phyloP scores from a whole-genome alignment of 106 monocot genomes.

The Iris macrosiphon region DNA sequence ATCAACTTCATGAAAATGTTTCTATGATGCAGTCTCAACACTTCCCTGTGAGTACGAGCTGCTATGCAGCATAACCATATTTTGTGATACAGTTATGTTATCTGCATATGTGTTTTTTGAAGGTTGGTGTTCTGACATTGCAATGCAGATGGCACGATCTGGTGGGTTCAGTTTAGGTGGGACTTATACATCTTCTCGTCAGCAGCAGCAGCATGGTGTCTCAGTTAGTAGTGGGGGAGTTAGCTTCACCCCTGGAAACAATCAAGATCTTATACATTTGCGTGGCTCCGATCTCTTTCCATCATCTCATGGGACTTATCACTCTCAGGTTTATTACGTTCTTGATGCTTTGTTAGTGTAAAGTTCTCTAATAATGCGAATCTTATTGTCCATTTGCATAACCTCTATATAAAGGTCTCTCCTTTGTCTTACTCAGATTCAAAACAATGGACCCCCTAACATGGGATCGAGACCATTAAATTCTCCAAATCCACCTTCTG shows the following conservation, averaged over 20 bases:
- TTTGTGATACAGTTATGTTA: too few species aligned
- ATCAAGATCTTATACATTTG: conserved; percentile 23
- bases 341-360: too few species aligned
- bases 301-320: conserved; percentile 46
- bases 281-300: conserved; percentile 41
- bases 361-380: too few species aligned
- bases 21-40: conserved; percentile 87
- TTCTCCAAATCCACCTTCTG: conserved; percentile 40
- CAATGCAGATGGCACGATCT: conserved; percentile 66
- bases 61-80: background rate
- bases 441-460: conserved; percentile 51
- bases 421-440: conserved; percentile 28
- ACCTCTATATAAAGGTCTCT: too few species aligned
- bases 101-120: background rate
- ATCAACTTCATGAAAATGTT: conserved; percentile 84
- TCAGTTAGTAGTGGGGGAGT: conserved; percentile 19
- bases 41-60: conserved; percentile 48
- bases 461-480: too few species aligned
- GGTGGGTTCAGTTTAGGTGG: conserved; percentile 63
- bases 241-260: conserved; percentile 27
- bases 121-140: too few species aligned
- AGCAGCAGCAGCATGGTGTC: conserved; percentile 40
- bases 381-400: too few species aligned
- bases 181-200: conserved; percentile 51
- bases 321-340: conserved; percentile 36